These are phyloP conservation scores for Thyridium curvatum DNA, from an alignment of 2,329 filamentous ascomycete species.

Conservation along the genomic window DNA sequence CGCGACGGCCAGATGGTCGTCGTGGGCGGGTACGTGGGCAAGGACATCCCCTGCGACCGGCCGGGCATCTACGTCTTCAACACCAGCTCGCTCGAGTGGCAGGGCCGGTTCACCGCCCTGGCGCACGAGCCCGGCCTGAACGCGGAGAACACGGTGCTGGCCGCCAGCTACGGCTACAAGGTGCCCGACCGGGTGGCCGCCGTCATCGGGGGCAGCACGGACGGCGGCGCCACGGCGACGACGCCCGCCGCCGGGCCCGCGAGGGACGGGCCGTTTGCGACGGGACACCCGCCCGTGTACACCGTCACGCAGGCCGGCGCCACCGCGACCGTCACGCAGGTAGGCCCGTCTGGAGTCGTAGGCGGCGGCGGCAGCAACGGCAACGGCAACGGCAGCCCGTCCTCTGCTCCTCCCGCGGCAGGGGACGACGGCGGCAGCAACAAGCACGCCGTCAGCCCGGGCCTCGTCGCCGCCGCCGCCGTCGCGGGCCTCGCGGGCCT, in stretches of 20 bases:
- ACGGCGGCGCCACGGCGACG: constrained; percentile 52
- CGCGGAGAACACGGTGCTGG: constrained; percentile 44
- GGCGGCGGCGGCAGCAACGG: constrained; percentile 2
- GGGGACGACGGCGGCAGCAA: constrained; percentile 1
- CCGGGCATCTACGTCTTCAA: constrained; percentile 71
- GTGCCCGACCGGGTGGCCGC: constrained; percentile 59
- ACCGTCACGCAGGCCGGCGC: constrained; percentile 50
- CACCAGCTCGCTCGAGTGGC: constrained; percentile 58
- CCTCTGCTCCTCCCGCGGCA: constrained; percentile 23
- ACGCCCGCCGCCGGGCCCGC: constrained; percentile 55
- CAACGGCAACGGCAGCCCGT: not conserved
- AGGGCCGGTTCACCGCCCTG: constrained; percentile 53
- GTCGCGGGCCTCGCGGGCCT: constrained; percentile 3
- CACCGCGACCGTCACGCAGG: constrained; percentile 35
- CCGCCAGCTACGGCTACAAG: constrained; percentile 56
- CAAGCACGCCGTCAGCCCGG: constrained; percentile 20
- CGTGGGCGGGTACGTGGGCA: constrained; percentile 62
- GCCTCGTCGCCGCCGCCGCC: constrained; percentile 29
- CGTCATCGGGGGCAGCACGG: constrained; percentile 22
- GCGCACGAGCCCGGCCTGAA: constrained; percentile 38
- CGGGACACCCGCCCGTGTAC: constrained; percentile 63
- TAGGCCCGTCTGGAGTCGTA: constrained; percentile 15
- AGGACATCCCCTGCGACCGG: constrained; percentile 55
- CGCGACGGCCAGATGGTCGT: constrained; percentile 67
- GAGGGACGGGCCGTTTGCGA: constrained; percentile 64